phyloP scores from a whole-genome alignment of 768 basidiomycete species.

The Fomitopsis serialis region DNA sequence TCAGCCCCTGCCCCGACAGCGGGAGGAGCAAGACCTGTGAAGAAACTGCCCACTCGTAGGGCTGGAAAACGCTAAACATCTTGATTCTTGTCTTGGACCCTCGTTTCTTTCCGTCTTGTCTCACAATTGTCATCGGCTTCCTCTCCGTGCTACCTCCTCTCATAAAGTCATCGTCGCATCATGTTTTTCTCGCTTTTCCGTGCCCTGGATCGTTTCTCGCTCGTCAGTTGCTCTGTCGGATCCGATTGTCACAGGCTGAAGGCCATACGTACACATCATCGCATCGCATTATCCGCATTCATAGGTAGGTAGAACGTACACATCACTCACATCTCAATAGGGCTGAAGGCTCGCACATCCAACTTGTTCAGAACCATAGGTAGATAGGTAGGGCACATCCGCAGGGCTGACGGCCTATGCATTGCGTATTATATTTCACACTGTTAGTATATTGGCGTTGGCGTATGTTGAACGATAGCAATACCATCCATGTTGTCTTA shows the following conservation, averaged over 20 bases:
- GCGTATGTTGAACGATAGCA: too few species aligned
- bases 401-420: slow-evolving; percentile 19
- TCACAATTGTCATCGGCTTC: slow-evolving; percentile 7
- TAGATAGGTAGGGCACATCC: slow-evolving; percentile 3
- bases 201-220: background rate
- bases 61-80: slow-evolving; percentile 21
- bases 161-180: background rate
- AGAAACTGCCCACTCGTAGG: slow-evolving; percentile 28
- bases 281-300: slow-evolving; percentile 9
- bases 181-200: slow-evolving; percentile 1
- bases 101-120: slow-evolving; percentile 2
- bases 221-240: background rate
- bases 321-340: slow-evolving; percentile 1
- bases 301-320: slow-evolving; percentile 7
- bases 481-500: too few species aligned
- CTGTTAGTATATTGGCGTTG: background rate
- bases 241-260: slow-evolving; percentile 16
- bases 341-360: slow-evolving; percentile 11
- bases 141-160: slow-evolving; percentile 1
- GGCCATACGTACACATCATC: slow-evolving; percentile 9
- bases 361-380: background rate
- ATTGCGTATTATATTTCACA: slow-evolving; percentile 16
- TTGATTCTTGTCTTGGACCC: background rate
- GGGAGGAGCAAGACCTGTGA: slow-evolving; percentile 18
- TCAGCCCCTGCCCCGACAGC: slow-evolving; percentile 14